phyloP scores from a whole-genome alignment of 1,284 basidiomycete species.

The Marasmius sp. region DNA sequence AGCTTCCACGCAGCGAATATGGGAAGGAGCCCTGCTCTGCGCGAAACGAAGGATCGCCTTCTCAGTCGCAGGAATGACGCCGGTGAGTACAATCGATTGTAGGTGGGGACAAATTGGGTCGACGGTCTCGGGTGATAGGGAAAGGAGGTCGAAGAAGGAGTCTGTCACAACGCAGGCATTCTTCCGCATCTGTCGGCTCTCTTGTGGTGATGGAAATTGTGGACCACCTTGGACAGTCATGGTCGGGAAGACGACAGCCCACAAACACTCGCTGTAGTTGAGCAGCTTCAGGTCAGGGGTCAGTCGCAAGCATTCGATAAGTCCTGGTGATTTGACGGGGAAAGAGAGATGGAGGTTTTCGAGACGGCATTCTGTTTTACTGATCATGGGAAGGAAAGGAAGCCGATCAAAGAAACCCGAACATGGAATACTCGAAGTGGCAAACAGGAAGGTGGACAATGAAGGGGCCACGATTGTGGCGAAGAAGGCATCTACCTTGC shows the following conservation, averaged over 20 bases:
- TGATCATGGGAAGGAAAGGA: conserved; percentile 6
- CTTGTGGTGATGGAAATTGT: too few species aligned
- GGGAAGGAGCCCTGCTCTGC: background rate
- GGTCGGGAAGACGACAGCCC: background rate
- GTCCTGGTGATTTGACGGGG: background rate
- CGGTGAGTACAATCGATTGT: background rate
- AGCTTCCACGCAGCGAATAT: background rate
- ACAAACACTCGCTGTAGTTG: background rate
- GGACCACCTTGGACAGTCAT: background rate
- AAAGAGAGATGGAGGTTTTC: conserved; percentile 6
- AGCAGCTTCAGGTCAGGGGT: background rate
- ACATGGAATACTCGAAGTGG: background rate
- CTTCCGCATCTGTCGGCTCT: background rate
- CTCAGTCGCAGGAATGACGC: background rate
- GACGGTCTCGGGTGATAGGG: background rate
- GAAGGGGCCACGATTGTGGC: background rate
- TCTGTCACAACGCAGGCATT: conserved; percentile 1
- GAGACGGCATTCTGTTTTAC: conserved; percentile 1
- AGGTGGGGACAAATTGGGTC: conserved; percentile 9
- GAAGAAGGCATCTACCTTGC: background rate
- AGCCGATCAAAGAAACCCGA: background rate
- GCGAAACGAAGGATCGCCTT: conserved; percentile 3
- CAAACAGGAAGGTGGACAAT: background rate
- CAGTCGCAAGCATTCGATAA: conserved; percentile 4
- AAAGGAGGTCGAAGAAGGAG: background rate